These are phyloP conservation scores for Cantharellus cinnabarinus DNA, from an alignment of 768 basidiomycete species.

Conservation along the genomic window DNA sequence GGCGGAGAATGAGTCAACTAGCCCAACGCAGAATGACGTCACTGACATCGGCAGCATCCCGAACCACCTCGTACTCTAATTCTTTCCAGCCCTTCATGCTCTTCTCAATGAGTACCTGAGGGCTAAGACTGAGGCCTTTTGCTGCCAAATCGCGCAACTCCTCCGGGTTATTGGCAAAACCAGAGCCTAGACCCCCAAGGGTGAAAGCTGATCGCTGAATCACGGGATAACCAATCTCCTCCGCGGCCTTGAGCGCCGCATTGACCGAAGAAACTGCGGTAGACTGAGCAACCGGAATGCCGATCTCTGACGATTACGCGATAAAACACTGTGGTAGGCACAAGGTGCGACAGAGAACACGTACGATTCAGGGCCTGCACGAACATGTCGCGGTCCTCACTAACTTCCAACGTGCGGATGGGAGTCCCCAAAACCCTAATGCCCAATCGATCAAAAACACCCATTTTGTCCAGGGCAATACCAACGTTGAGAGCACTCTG, in stretches of 20 bases:
- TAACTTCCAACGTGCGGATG: conserved; percentile 82
- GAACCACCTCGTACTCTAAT: conserved; percentile 96
- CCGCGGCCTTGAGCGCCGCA: conserved; percentile 79
- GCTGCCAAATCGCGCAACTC: conserved; percentile 90
- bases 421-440: conserved; percentile 90
- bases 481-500: conserved; percentile 97
- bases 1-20: conserved; percentile 5
- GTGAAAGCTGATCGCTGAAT: conserved; percentile 95
- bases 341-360: background rate
- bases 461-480: conserved; percentile 92
- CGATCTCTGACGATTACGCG: conserved; percentile 47
- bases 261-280: conserved; percentile 93
- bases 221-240: conserved; percentile 86
- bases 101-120: conserved; percentile 92
- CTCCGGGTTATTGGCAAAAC: conserved; percentile 86
- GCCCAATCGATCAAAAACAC: conserved; percentile 77
- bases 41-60: conserved; percentile 80
- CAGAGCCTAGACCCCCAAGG: conserved; percentile 93
- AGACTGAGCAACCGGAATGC: conserved; percentile 88
- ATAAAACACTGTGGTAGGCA: background rate
- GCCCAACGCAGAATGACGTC: conserved; percentile 16
- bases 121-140: conserved; percentile 72
- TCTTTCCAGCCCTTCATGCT: conserved; percentile 99
- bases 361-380: conserved; percentile 87
- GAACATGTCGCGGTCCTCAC: conserved; percentile 93